Conservation (phyloP, 306 rosid genomes). For the Vachellia collinsii region DNA sequence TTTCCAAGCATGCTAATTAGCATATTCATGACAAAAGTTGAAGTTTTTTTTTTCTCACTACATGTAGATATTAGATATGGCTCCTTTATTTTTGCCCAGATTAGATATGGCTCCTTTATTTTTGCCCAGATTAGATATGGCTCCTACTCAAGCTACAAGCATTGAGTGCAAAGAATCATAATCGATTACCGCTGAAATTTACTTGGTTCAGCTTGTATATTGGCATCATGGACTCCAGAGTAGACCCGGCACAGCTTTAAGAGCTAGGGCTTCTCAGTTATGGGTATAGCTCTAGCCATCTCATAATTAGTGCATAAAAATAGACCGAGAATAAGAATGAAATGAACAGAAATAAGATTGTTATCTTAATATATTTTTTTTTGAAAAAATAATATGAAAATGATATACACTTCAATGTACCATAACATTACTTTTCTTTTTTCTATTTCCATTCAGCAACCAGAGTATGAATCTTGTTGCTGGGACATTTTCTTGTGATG, state of each 20-base stretch:
- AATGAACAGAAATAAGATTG: background rate
- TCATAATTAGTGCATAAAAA: background rate
- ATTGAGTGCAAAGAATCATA: slow-evolving; percentile 19
- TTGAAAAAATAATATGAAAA: background rate
- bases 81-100: background rate
- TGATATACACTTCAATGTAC: background rate
- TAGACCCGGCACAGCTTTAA: slow-evolving; percentile 10
- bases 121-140: background rate
- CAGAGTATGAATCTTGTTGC: slow-evolving; percentile 4
- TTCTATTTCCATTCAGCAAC: background rate
- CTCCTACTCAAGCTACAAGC: background rate
- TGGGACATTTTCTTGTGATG: slow-evolving; percentile 5
- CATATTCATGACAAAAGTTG: background rate
- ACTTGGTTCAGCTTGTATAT: slow-evolving; percentile 6
- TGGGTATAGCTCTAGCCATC: background rate
- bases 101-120: background rate
- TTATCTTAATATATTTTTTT: background rate
- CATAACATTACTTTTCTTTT: background rate
- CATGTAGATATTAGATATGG: background rate
- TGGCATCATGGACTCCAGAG: slow-evolving; percentile 6
- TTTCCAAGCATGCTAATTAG: background rate
- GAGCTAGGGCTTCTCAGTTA: slow-evolving; percentile 16
- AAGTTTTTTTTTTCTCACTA: background rate
- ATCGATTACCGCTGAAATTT: slow-evolving; percentile 13
- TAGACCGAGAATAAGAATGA: background rate